Conservation (phyloP, 2,329 filamentous ascomycete genomes). For the Pseudocercospora fuligena region DNA sequence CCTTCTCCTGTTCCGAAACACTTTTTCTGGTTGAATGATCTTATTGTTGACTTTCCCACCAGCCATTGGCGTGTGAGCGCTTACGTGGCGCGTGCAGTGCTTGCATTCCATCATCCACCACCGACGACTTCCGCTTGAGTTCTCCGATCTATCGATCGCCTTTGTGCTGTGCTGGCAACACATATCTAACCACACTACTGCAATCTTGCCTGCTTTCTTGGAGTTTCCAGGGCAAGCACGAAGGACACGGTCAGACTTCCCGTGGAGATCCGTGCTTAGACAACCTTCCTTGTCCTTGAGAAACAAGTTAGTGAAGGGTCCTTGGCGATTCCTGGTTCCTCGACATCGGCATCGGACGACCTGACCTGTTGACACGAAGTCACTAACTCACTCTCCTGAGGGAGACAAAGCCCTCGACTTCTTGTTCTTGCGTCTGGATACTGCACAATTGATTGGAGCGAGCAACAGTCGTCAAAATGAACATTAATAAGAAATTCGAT, state of each 20-base stretch:
- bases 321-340: conserved; percentile 10
- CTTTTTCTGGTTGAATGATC: background rate
- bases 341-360: background rate
- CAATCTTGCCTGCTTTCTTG: background rate
- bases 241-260: conserved; percentile 2
- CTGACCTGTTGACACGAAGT: background rate
- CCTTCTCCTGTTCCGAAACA: background rate
- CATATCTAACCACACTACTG: background rate
- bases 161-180: background rate
- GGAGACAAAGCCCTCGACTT: background rate
- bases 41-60: background rate
- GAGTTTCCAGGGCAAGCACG: background rate
- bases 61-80: background rate
- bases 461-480: conserved; percentile 42
- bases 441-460: background rate
- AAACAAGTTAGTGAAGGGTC: conserved; percentile 9
- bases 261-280: conserved; percentile 10
- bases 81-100: conserved; percentile 15
- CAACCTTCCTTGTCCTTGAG: conserved; percentile 5
- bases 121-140: conserved; percentile 2
- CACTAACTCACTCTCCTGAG: background rate
- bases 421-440: background rate
- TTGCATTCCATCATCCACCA: background rate
- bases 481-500: conserved; percentile 85
- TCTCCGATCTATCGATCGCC: conserved; percentile 7